phyloP scores from a whole-genome alignment of 2,329 filamentous ascomycete genomes.

The Penicillium hordei region DNA sequence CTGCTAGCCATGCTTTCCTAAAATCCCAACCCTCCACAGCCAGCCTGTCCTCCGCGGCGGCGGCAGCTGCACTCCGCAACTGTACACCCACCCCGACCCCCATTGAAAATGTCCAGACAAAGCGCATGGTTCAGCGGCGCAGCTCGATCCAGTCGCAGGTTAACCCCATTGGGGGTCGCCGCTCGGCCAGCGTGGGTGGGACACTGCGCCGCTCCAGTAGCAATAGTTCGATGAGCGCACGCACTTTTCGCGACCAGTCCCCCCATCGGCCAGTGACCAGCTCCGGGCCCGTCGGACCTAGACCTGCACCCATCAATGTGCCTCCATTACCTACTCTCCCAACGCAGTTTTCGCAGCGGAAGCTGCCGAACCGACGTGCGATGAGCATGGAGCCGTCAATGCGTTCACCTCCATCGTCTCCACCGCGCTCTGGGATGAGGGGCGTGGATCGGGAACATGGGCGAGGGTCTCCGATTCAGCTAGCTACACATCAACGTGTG shows the following conservation, averaged over 20 bases:
- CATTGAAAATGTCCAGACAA: conserved; percentile 81
- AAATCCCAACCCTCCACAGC: conserved; percentile 63
- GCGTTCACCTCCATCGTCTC: conserved; percentile 49
- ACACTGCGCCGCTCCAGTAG: conserved; percentile 65
- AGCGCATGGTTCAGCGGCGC: conserved; percentile 73
- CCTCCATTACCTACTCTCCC: conserved; percentile 79
- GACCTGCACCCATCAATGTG: conserved; percentile 45
- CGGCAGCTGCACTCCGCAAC: conserved; percentile 78
- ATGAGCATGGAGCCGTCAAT: conserved; percentile 53
- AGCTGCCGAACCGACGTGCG: conserved; percentile 43
- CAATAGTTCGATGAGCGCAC: conserved; percentile 79
- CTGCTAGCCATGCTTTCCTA: conserved; percentile 78
- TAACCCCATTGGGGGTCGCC: conserved; percentile 48
- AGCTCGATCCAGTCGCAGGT: conserved; percentile 69
- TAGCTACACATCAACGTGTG: conserved; percentile 21
- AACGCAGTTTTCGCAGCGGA: conserved; percentile 41
- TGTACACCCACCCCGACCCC: conserved; percentile 75
- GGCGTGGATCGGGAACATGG: conserved; percentile 38
- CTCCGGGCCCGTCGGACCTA: conserved; percentile 45
- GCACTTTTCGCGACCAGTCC: conserved; percentile 80
- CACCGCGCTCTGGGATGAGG: conserved; percentile 36
- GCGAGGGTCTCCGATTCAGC: conserved; percentile 18
- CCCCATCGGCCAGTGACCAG: conserved; percentile 50
- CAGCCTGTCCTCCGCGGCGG: conserved; percentile 78
- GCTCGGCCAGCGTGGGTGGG: conserved; percentile 40